Evolutionary conservation across 2,329 filamentous ascomycete species (phyloP), one percentile per base, ranked within the genome.

Genomic region (Trichoderma cornu-damae): DNA sequence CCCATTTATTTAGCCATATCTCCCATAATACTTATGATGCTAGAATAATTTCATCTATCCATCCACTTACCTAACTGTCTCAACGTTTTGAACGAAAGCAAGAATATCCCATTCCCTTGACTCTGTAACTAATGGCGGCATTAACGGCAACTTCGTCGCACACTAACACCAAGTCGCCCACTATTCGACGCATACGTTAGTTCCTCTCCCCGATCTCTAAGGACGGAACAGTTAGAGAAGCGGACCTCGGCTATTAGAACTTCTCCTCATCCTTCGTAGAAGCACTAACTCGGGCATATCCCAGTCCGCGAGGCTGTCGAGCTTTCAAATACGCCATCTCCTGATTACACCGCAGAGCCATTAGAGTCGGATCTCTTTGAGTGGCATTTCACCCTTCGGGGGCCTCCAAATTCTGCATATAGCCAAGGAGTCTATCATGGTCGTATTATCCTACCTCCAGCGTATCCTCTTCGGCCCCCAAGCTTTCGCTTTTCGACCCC

Each of bases 311-410:
- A 97, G 84, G 92, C 93, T 58, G 81, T 88, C 59, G 94, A 97
- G 71, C 83, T 99, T 57, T 85, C 89, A 60, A 80, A 79, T 59
- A 82, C 88, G 35, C 90, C 93, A 4, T 94, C 90, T 2, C 79
- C 89, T 54, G 90, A 96, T 75, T 95, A 93, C 74, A 84, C 87
- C 64, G 94, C 93, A 38, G 79, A 86, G 3, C 94, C 94, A 0
- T 83, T 93, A 61, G 93, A 97, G 69, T 79, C 84, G 30, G 91
- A 97, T 73, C 85, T 99, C 54, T 96, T 96, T 75, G 92, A 97
- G 74, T 99, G 94, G 94, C 94, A 99, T 77, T 99, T 97, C 75
- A 99, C 94, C 0, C 80, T 99, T n/a, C 85, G 87, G 51, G 94
- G 94, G 0, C 92, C 93, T 0, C 93, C 93, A 0, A 78, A 83